Evolutionary conservation across 306 rosid genomes (phyloP).

Genomic region (Cucumis hystrix): DNA sequence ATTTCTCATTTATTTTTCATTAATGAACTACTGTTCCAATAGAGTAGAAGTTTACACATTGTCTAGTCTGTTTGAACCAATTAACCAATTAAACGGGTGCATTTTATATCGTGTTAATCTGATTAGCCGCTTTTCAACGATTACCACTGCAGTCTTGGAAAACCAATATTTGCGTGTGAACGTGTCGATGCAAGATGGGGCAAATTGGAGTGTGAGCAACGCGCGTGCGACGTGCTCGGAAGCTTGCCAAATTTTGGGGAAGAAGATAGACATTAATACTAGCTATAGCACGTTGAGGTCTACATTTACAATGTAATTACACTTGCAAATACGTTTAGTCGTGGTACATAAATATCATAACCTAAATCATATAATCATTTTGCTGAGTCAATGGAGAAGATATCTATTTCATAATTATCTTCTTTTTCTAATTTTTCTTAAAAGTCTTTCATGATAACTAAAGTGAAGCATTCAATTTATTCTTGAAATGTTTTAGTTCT

Average conservation of each 20-base stretch:
- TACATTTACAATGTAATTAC: neutral
- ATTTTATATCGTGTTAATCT: neutral
- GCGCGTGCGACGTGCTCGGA: conserved; percentile 54
- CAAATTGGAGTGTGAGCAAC: conserved; percentile 71
- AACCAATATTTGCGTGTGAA: conserved; percentile 62
- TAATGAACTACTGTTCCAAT: neutral
- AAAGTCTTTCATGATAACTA: neutral
- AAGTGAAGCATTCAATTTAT: neutral
- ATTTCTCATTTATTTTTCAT: neutral
- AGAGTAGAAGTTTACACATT: neutral
- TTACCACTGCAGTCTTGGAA: conserved; percentile 47
- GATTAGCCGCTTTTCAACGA: neutral
- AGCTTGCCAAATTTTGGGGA: conserved; percentile 26
- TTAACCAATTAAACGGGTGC: conserved; percentile 1
- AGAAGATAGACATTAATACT: neutral
- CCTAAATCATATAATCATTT: neutral
- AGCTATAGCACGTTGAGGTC: neutral
- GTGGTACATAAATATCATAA: neutral
- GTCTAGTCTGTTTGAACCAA: neutral
- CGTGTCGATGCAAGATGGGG: conserved; percentile 96
- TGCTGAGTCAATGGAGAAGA: neutral
- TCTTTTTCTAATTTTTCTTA: neutral
- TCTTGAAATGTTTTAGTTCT: too few relatives aligned
- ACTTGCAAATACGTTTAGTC: neutral
- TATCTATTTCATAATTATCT: too few relatives aligned